A percentile compares a stretch with the other conserved stretches of the same genome.
Evolutionary conservation across 2,329 filamentous ascomycete species (phyloP).

Genomic region (Verticillium klebahnii): DNA sequence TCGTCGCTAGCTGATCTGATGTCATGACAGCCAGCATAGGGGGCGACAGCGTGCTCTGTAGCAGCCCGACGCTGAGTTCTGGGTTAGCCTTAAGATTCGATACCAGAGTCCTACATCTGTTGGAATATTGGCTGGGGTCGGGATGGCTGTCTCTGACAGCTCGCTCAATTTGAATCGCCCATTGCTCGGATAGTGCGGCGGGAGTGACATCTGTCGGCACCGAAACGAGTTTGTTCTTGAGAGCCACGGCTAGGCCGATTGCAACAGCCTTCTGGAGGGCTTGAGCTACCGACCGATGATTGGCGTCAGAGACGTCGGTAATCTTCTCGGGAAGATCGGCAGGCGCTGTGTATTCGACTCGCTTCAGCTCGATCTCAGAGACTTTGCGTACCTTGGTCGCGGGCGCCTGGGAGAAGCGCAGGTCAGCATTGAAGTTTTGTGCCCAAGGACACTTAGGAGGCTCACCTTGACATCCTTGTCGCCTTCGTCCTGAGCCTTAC

Average conservation of each 20-base stretch:
- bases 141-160: conserved; percentile 55
- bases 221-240: conserved; percentile 60
- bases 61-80: conserved; percentile 68
- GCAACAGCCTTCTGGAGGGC: conserved; percentile 66
- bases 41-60: conserved; percentile 68
- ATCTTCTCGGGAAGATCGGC: conserved; percentile 47
- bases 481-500: conserved; percentile 54
- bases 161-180: conserved; percentile 78
- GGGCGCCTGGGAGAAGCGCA: conserved; percentile 26
- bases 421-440: not conserved
- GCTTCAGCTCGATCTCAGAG: conserved; percentile 40
- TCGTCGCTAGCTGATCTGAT: conserved; percentile 84
- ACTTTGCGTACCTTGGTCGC: conserved; percentile 50
- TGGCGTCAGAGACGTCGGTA: conserved; percentile 53
- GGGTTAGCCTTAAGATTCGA: conserved; percentile 89
- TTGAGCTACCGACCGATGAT: conserved; percentile 61
- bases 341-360: conserved; percentile 42
- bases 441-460: not conserved
- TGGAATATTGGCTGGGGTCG: conserved; percentile 45
- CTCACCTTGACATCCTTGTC: conserved; percentile 47
- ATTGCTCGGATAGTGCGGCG: conserved; percentile 60
- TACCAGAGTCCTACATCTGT: conserved; percentile 69
- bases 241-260: conserved; percentile 59
- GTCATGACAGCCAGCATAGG: conserved; percentile 83
- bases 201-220: conserved; percentile 60